Evolutionary conservation across 2,329 filamentous ascomycete species (phyloP), one percentile per base, ranked within the genome.

Genomic region (Fusarium ambrosium): DNA sequence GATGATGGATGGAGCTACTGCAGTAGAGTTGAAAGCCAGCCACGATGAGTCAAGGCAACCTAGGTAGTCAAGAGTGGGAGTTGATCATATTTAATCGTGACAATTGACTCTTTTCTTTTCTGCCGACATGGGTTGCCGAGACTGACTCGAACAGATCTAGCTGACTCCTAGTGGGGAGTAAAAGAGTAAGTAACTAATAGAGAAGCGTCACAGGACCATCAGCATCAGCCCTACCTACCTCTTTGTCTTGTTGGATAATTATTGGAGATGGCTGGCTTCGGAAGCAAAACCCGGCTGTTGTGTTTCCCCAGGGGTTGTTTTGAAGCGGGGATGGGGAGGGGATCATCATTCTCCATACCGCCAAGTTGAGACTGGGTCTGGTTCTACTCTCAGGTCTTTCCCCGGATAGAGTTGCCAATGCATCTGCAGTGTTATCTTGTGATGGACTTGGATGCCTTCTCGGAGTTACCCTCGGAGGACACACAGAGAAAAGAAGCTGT

Each of bases 271-370:
- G 34, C 45, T 51, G 61, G 39, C 22, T 60, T 64, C 66, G 66
- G 61, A 64, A 68, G 24, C 41, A 24, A 36, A 68, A 36, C 41
- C 53, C 66, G 66, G 66, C 61, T 68, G 39, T 60, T 68, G 60
- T 24, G 55, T 36, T 58, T 18, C 32, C 34, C 32, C 22, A 22
- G 34, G 34, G 20, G 20, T 39, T 32, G 29, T 9, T 13, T 8
- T 34, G 51, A 20, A 43, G 41, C 41, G 37, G 41, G 41, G n/a
- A n/a, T 24, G 39, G n/a, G 41, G n/a, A n/a, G 29, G n/a, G 39
- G 39, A 14, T 45, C 41, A 45, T 22, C 41, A 45, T 45, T 45
- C 41, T 45, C 43, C 43, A 45, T 45, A 16, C 43, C 43, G 43
- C 43, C 43, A 22, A 45, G 20, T 45, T 45, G 27, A 34, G 32